Percentiles rank a stretch among this genome's conserved stretches.
Conservation (phyloP, 768 basidiomycete species). For the Phylloporus arenicola region DNA sequence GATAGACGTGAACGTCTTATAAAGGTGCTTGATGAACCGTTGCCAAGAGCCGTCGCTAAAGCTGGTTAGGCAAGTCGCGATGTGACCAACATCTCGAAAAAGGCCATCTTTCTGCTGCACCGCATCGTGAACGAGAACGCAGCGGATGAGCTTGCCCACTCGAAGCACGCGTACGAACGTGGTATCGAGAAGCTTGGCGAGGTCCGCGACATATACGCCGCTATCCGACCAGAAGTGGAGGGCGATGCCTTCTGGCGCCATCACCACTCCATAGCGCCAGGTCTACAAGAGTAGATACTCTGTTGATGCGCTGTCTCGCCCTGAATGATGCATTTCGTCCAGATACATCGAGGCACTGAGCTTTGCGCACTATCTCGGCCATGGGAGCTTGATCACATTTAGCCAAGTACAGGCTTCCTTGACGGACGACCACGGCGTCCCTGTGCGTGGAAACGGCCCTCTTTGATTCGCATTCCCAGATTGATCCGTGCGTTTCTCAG, state of each 20-base stretch:
- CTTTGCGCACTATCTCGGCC: constrained; percentile 80
- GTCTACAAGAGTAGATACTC: constrained; percentile 65
- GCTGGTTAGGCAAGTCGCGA: constrained; percentile 72
- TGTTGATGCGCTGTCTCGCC: background rate
- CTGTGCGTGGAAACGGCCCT: constrained; percentile 43
- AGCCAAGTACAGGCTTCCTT: constrained; percentile 62
- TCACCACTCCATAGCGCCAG: constrained; percentile 66
- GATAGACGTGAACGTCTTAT: constrained; percentile 88
- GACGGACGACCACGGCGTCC: constrained; percentile 52
- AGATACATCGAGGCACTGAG: constrained; percentile 88
- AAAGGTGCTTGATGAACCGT: constrained; percentile 49
- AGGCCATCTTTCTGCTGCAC: constrained; percentile 89
- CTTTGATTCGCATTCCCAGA: constrained; percentile 1
- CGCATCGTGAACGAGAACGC: constrained; percentile 51
- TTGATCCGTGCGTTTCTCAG: constrained; percentile 36
- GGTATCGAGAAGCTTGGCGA: constrained; percentile 61
- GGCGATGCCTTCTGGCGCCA: constrained; percentile 76
- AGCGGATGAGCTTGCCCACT: constrained; percentile 21
- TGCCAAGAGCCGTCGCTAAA: background rate
- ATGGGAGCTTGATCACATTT: constrained; percentile 61
- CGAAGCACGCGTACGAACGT: constrained; percentile 43
- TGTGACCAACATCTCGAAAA: constrained; percentile 88
- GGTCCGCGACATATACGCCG: constrained; percentile 58
- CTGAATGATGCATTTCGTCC: constrained; percentile 14
- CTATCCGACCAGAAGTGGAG: constrained; percentile 54